A percentile compares a stretch with the other conserved stretches of the same genome.
These are phyloP conservation scores for Malassezia cuniculi DNA, from an alignment of 1,284 basidiomycete species.

Conservation along the genomic window DNA sequence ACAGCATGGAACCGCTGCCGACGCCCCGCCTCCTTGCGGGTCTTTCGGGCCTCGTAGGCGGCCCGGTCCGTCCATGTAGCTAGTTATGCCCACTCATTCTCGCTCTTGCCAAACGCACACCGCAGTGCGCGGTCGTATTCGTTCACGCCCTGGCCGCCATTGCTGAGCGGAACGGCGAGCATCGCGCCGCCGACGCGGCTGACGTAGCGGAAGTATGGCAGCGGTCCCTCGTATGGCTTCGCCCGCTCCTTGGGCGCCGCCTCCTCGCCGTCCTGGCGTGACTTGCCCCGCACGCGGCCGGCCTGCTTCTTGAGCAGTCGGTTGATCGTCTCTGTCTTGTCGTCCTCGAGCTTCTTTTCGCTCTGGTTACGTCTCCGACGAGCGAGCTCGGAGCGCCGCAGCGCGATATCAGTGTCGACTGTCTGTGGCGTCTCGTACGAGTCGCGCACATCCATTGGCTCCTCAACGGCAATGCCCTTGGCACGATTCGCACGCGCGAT, in stretches of 20 bases:
- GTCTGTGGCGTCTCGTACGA: slow-evolving; percentile 51
- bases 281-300: slow-evolving; percentile 27
- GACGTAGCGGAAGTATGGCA: slow-evolving; percentile 18
- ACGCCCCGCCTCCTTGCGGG: slow-evolving; percentile 23
- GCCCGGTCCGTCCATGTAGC: no score
- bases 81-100: slow-evolving; percentile 3
- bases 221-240: slow-evolving; percentile 3
- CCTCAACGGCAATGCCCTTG: slow-evolving; percentile 16
- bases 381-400: slow-evolving; percentile 71
- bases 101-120: slow-evolving; percentile 5
- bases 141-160: not conserved
- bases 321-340: slow-evolving; percentile 79
- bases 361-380: slow-evolving; percentile 69
- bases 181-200: slow-evolving; percentile 6
- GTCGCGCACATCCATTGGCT: slow-evolving; percentile 32
- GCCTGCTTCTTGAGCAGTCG: slow-evolving; percentile 64
- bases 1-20: slow-evolving; percentile 38
- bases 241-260: slow-evolving; percentile 2
- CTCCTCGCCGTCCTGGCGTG: slow-evolving; percentile 10
- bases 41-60: not conserved
- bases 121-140: slow-evolving; percentile 12
- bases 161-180: slow-evolving; percentile 13
- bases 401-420: slow-evolving; percentile 63
- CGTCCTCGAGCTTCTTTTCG: slow-evolving; percentile 81
- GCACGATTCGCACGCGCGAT: slow-evolving; percentile 23